These are phyloP conservation scores for Calocybe gangraenosa DNA, from an alignment of 768 basidiomycete genomes.

Conservation along the genomic window DNA sequence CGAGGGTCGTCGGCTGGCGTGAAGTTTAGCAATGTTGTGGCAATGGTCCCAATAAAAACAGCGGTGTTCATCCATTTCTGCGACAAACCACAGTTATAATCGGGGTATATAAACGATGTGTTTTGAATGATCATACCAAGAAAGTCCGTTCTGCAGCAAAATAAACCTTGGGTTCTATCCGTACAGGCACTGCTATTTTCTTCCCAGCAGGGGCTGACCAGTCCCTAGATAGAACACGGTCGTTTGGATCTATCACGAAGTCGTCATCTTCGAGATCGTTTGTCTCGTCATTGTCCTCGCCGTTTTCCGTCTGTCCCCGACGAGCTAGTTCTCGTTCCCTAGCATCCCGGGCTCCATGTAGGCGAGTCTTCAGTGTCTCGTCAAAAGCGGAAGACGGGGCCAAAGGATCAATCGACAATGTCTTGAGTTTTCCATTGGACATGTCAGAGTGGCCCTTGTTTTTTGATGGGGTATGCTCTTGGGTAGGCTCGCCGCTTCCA, in stretches of 20 bases:
- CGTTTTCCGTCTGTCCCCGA: conserved; percentile 29
- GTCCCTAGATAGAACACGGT: conserved; percentile 57
- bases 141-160: conserved; percentile 96
- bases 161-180: conserved; percentile 97
- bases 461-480: conserved; percentile 23
- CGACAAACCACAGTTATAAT: background rate
- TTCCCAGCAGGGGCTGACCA: conserved; percentile 85
- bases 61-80: conserved; percentile 90
- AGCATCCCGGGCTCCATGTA: conserved; percentile 36
- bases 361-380: conserved; percentile 69
- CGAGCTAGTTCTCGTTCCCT: conserved; percentile 23
- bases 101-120: background rate
- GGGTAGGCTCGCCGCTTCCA: conserved; percentile 8
- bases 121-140: conserved; percentile 52
- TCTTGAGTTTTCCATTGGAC: conserved; percentile 24
- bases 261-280: conserved; percentile 22
- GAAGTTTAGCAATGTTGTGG: conserved; percentile 89
- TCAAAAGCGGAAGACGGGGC: conserved; percentile 81
- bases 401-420: conserved; percentile 81
- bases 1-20: conserved; percentile 62
- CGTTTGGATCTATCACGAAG: conserved; percentile 26
- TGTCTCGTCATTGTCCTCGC: conserved; percentile 39
- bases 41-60: conserved; percentile 85
- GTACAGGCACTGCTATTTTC: conserved; percentile 88
- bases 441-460: conserved; percentile 17